Evolutionary conservation across 805 yeast species (phyloP).

Genomic region (Spathaspora girioi): DNA sequence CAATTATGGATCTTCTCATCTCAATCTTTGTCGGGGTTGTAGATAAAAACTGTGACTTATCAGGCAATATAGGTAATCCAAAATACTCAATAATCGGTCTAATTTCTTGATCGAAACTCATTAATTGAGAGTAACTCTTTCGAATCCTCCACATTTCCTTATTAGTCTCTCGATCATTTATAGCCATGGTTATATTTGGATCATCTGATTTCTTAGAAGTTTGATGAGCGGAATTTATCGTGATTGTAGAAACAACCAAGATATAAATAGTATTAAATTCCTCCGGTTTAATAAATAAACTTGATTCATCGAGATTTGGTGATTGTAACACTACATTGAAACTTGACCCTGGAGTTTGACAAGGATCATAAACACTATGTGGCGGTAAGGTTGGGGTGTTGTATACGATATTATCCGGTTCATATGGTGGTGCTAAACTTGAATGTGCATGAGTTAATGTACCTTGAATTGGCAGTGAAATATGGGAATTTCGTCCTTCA

Average conservation of each 20-base stretch:
- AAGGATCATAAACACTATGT: conserved; percentile 2
- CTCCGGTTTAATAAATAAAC: conserved; percentile 55
- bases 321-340: conserved; percentile 17
- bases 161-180: conserved; percentile 55
- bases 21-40: conserved; percentile 67
- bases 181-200: conserved; percentile 57
- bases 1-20: conserved; percentile 49
- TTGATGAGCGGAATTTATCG: conserved; percentile 26
- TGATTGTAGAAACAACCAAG: conserved; percentile 46
- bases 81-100: conserved; percentile 49
- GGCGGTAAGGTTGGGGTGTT: conserved; percentile 5
- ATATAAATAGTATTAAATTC: conserved; percentile 52
- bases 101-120: conserved; percentile 56
- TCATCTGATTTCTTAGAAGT: conserved; percentile 47
- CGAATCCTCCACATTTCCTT: conserved; percentile 74
- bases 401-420: neutral
- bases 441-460: conserved; percentile 4
- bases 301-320: conserved; percentile 33
- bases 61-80: conserved; percentile 65
- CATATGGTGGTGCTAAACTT: conserved; percentile 8
- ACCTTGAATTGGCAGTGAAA: conserved; percentile 14
- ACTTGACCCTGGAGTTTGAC: conserved; percentile 23
- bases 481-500: conserved; percentile 7
- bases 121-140: conserved; percentile 59
- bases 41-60: conserved; percentile 51